Percentiles rank a stretch among this genome's conserved stretches.
Evolutionary conservation across 2,329 filamentous ascomycete genomes (phyloP).

Genomic region (Zalaria obscura): DNA sequence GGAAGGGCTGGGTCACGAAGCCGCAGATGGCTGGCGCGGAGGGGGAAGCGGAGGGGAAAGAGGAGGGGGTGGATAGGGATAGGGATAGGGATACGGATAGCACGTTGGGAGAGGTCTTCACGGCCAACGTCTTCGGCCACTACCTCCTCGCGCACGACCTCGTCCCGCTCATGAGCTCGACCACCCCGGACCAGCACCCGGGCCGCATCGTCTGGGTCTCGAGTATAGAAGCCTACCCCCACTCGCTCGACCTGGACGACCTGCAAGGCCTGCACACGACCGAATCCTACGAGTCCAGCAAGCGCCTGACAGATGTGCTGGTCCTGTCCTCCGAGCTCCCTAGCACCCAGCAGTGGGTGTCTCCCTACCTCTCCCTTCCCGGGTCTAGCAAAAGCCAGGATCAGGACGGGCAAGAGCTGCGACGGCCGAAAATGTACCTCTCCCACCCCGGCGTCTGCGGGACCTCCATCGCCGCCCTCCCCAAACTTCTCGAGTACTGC

Average conservation of each 20-base stretch:
- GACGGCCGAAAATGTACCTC: constrained; percentile 53
- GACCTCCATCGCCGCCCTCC: constrained; percentile 67
- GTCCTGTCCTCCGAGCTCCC: constrained; percentile 59
- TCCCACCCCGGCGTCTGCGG: constrained; percentile 77
- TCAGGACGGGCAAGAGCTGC: constrained; percentile 11
- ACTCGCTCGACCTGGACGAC: constrained; percentile 50
- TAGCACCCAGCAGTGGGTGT: constrained; percentile 42
- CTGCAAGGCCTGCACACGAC: constrained; percentile 54
- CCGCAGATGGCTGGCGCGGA: constrained; percentile 31
- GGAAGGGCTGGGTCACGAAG: constrained; percentile 39
- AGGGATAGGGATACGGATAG: constrained; percentile 30
- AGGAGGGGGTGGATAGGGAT: constrained; percentile 7
- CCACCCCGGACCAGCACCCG: constrained; percentile 14
- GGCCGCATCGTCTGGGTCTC: constrained; percentile 78
- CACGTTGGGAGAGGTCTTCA: constrained; percentile 67
- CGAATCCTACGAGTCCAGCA: constrained; percentile 70
- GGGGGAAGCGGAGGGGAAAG: constrained; percentile 3
- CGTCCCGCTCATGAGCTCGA: constrained; percentile 52
- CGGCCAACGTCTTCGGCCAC: constrained; percentile 88
- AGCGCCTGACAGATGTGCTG: constrained; percentile 75
- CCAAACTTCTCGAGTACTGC: constrained; percentile 51
- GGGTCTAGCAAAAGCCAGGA: constrained; percentile 8
- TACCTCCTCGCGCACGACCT: constrained; percentile 78
- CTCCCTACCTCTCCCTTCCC: constrained; percentile 38
- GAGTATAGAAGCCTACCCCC: constrained; percentile 55